A percentile compares a stretch with the other conserved stretches of the same genome.
These are phyloP conservation scores for Lasiosphaeria miniovina DNA, from an alignment of 495 filamentous ascomycete species.

Conservation along the genomic window DNA sequence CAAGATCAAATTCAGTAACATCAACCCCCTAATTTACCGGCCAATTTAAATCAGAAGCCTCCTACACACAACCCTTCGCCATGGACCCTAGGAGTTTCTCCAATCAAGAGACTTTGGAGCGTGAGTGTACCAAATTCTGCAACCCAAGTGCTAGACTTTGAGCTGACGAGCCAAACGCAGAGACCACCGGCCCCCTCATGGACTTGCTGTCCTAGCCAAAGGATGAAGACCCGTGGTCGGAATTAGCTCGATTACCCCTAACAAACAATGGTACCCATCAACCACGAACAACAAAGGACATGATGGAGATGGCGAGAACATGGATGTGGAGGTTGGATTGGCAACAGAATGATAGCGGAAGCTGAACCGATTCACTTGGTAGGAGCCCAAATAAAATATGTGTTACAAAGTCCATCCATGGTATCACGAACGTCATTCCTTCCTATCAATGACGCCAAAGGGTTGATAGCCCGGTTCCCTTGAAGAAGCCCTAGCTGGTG, in stretches of 20 bases:
- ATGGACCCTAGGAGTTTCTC: background rate
- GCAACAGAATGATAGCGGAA: too few relatives aligned
- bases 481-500: too few relatives aligned
- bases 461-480: too few relatives aligned
- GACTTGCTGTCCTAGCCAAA: background rate
- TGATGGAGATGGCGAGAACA: too few relatives aligned
- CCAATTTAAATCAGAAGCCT: background rate
- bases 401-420: too few relatives aligned
- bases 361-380: too few relatives aligned
- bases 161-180: background rate
- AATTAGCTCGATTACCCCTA: background rate
- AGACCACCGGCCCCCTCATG: background rate
- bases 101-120: background rate
- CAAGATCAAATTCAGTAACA: background rate
- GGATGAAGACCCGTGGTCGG: background rate
- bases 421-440: too few relatives aligned
- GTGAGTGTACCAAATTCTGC: background rate
- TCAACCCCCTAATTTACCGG: background rate
- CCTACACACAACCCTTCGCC: background rate
- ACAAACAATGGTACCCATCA: background rate
- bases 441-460: too few relatives aligned
- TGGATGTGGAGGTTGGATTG: too few relatives aligned
- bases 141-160: background rate
- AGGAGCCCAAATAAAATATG: too few relatives aligned
- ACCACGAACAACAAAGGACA: background rate